Percentiles rank a stretch among this genome's conserved stretches.
These are phyloP conservation scores for Crithidia expoeki DNA, from an alignment of 208 protist genomes.

Conservation along the genomic window DNA sequence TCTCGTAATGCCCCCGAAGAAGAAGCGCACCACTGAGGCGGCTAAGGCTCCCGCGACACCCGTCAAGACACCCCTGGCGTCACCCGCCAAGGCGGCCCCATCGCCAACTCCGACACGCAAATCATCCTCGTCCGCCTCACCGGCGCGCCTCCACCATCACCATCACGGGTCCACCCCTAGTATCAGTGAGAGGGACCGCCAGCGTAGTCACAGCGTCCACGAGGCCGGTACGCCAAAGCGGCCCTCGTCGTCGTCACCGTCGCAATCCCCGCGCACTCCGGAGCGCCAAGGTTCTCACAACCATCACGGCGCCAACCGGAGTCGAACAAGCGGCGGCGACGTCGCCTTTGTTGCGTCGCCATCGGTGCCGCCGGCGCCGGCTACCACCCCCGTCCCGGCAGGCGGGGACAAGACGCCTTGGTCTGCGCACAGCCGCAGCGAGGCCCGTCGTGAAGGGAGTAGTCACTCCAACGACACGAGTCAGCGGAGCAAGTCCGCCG, in stretches of 20 bases:
- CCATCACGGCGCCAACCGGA: background rate
- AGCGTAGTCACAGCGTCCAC: slow-evolving; percentile 1
- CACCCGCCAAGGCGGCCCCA: background rate
- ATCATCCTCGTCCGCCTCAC: slow-evolving; percentile 1
- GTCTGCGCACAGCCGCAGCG: background rate
- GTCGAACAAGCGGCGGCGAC: background rate
- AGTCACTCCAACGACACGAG: too few relatives aligned
- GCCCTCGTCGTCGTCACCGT: slow-evolving; percentile 5
- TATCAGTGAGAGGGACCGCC: background rate
- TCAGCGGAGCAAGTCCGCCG: background rate
- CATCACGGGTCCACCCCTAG: background rate
- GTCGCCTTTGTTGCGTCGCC: slow-evolving; percentile 1
- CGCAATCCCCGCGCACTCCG: slow-evolving; percentile 5
- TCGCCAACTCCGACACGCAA: background rate
- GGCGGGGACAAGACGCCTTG: slow-evolving; percentile 5
- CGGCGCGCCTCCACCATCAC: background rate
- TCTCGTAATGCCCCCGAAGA: slow-evolving; percentile 20
- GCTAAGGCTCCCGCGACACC: slow-evolving; percentile 5
- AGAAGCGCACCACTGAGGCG: slow-evolving; percentile 6
- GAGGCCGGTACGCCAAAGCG: slow-evolving; percentile 8
- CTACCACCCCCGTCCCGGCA: slow-evolving; percentile 21
- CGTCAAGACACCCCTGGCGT: slow-evolving; percentile 4
- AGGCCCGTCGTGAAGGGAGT: background rate
- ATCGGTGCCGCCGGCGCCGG: slow-evolving; percentile 8
- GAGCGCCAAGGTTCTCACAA: slow-evolving; percentile 6